A percentile compares a stretch with the other conserved stretches of the same genome.
These are phyloP conservation scores for Trichoderma orchidacearum DNA, from an alignment of 495 filamentous ascomycete species.

Conservation along the genomic window DNA sequence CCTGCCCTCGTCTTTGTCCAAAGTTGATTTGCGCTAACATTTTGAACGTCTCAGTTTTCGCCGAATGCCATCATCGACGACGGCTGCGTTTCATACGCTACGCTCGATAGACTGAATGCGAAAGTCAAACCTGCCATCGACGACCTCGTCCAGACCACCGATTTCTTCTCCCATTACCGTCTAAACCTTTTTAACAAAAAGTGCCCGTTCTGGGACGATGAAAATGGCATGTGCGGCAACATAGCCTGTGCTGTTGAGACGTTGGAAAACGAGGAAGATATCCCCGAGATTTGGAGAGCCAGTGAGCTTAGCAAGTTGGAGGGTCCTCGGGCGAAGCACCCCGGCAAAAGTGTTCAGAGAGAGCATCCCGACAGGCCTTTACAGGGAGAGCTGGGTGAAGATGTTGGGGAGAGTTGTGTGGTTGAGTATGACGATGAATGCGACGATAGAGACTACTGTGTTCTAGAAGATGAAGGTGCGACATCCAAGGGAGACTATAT, in stretches of 20 bases:
- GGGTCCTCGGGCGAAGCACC: constrained; percentile 82
- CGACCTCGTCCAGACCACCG: constrained; percentile 70
- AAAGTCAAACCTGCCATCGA: constrained; percentile 67
- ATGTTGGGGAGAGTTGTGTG: constrained; percentile 88
- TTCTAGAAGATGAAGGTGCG: constrained; percentile 86
- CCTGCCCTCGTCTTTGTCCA: constrained; percentile 8
- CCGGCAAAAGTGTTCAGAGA: constrained; percentile 54
- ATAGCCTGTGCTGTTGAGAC: constrained; percentile 97
- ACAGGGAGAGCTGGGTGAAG: constrained; percentile 68
- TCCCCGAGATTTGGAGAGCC: constrained; percentile 81
- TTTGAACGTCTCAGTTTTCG: constrained; percentile 25
- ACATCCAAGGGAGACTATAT: constrained; percentile 90
- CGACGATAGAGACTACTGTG: constrained; percentile 92
- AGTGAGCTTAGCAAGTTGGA: constrained; percentile 87
- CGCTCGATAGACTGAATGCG: constrained; percentile 71
- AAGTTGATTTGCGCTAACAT: constrained; percentile 7
- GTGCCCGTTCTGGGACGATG: constrained; percentile 93
- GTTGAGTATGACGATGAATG: constrained; percentile 97
- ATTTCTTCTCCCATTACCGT: constrained; percentile 96
- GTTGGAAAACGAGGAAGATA: constrained; percentile 85
- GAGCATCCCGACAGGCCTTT: constrained; percentile 61
- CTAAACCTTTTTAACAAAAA: constrained; percentile 90
- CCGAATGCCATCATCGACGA: constrained; percentile 57
- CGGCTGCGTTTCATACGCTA: constrained; percentile 83
- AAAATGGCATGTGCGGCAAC: constrained; percentile 91